phyloP scores from a whole-genome alignment of 805 yeast species.

The Sugiyamaella marilandica region DNA sequence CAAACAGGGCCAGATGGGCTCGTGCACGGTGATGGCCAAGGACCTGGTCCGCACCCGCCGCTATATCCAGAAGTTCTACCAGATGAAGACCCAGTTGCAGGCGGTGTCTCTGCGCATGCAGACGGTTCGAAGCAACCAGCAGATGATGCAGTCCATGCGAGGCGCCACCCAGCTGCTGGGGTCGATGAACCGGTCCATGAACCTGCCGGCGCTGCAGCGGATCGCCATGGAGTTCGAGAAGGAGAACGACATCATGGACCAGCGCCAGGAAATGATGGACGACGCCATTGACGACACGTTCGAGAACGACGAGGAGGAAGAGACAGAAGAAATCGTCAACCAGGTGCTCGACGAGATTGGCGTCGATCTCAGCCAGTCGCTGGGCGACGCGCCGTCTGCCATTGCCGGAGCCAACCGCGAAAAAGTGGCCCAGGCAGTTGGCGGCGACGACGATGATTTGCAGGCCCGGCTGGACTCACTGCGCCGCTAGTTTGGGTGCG shows the following conservation, averaged over 20 bases:
- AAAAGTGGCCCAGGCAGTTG: conserved; percentile 51
- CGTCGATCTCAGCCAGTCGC: conserved; percentile 60
- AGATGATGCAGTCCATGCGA: conserved; percentile 91
- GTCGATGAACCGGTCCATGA: conserved; percentile 87
- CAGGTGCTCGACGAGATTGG: conserved; percentile 96
- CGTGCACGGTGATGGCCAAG: conserved; percentile 92
- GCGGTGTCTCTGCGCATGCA: conserved; percentile 90
- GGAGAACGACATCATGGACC: conserved; percentile 96
- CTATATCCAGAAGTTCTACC: conserved; percentile 78
- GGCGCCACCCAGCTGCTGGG: conserved; percentile 75
- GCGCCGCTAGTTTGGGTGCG: conserved; percentile 47
- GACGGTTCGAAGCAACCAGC: conserved; percentile 87
- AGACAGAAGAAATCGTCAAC: conserved; percentile 84
- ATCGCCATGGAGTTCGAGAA: conserved; percentile 94
- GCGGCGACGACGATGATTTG: conserved; percentile 67
- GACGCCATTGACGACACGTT: conserved; percentile 96
- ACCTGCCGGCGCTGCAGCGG: conserved; percentile 78
- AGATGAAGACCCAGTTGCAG: conserved; percentile 92
- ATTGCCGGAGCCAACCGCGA: conserved; percentile 24
- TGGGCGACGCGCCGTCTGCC: conserved; percentile 44
- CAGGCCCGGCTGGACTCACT: conserved; percentile 85
- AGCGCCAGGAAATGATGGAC: conserved; percentile 97
- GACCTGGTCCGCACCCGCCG: conserved; percentile 86
- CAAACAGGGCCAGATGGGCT: conserved; percentile 78
- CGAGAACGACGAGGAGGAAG: conserved; percentile 79